Percentiles rank a stretch among this genome's conserved stretches.
Conservation (phyloP, 768 basidiomycete species). For the Termitomyces titanicus region DNA sequence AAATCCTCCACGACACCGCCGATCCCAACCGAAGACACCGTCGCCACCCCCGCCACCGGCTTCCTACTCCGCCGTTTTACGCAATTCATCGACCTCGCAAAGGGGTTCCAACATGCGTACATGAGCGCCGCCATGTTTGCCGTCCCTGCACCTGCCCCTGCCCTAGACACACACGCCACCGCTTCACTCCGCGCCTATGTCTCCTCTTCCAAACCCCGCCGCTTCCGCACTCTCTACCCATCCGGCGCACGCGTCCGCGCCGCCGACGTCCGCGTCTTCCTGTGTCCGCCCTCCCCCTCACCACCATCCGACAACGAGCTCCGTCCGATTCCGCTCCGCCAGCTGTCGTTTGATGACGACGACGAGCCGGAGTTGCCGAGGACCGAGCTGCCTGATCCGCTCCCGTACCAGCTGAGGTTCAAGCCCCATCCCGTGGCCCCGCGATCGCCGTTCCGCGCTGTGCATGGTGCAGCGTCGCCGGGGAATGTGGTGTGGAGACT, state of each 20-base stretch:
- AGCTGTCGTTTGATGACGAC: constrained; percentile 19
- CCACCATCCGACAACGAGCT: not conserved
- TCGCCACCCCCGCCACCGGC: not conserved
- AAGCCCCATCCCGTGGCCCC: constrained; percentile 39
- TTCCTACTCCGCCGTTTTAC: constrained; percentile 25
- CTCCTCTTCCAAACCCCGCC: not conserved
- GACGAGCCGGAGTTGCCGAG: constrained; percentile 18
- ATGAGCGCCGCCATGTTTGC: constrained; percentile 51
- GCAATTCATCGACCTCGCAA: constrained; percentile 48
- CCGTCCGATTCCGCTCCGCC: constrained; percentile 30
- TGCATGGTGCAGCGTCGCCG: constrained; percentile 12
- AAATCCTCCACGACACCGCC: not conserved
- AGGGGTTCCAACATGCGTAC: constrained; percentile 56
- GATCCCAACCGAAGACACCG: not conserved
- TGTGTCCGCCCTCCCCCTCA: not conserved
- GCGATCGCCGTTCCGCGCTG: constrained; percentile 35
- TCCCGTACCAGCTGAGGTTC: constrained; percentile 31
- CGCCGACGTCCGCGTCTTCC: constrained; percentile 6
- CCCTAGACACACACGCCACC: not conserved
- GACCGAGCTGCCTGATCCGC: constrained; percentile 26
- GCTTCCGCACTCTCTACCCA: not conserved
- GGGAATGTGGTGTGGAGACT: constrained; percentile 29
- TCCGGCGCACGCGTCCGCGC: constrained; percentile 2
- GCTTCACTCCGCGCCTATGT: not conserved
- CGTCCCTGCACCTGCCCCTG: constrained; percentile 18